These are phyloP conservation scores for Solanum chaucha DNA, from an alignment of 257 asterid species.

Conservation along the genomic window DNA sequence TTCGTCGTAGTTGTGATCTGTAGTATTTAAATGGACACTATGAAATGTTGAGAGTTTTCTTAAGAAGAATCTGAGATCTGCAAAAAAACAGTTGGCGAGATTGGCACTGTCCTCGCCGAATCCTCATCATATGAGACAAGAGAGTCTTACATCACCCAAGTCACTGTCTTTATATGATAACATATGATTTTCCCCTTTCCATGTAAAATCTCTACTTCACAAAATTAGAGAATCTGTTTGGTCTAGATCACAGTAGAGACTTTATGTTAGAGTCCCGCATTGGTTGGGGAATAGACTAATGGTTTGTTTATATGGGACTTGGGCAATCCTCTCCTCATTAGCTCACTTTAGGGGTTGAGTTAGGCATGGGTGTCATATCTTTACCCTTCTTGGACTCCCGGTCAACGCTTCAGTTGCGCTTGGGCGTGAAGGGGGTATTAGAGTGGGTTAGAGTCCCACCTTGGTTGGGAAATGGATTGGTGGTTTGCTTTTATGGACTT, in stretches of 20 bases:
- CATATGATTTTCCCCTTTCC: neutral
- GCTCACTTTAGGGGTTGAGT: neutral
- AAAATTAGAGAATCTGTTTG: neutral
- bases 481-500: neutral
- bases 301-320: constrained; percentile 3
- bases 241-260: neutral
- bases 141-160: neutral
- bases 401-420: neutral
- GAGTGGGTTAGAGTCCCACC: neutral
- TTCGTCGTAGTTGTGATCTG: neutral
- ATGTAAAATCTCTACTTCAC: neutral
- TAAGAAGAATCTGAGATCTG: neutral
- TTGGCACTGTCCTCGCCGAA: neutral
- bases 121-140: neutral
- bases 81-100: neutral
- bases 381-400: neutral
- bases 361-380: neutral
- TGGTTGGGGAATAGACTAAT: neutral
- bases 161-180: neutral
- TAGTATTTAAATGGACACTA: neutral
- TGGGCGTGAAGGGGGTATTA: neutral
- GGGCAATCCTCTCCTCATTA: neutral
- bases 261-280: neutral
- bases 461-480: neutral
- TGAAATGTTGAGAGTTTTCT: neutral